A percentile compares a stretch with the other conserved stretches of the same genome.
These are phyloP conservation scores for Boletus edulis DNA, from an alignment of 768 basidiomycete species.

Conservation along the genomic window DNA sequence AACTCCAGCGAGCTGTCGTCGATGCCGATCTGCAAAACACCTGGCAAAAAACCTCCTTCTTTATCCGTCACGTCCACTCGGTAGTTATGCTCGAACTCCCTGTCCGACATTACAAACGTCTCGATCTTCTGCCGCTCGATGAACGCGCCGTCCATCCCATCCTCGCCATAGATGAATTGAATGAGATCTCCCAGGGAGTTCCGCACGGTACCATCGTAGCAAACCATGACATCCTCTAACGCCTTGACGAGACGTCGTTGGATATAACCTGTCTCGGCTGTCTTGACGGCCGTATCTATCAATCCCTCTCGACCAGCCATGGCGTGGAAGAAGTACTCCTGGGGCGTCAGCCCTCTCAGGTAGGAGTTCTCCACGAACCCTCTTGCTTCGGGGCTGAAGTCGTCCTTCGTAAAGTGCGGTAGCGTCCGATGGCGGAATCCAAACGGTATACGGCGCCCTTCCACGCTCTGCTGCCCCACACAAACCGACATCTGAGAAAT, in stretches of 20 bases:
- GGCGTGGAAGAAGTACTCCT: conserved; percentile 99
- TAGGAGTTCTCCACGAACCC: conserved; percentile 99
- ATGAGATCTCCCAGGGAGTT: conserved; percentile 96
- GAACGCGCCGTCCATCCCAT: conserved; percentile 98
- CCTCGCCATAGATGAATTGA: conserved; percentile 97
- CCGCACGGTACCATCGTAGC: conserved; percentile 96
- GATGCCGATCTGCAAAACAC: conserved; percentile 82
- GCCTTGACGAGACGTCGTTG: conserved; percentile 98
- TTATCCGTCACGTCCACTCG: conserved; percentile 93
- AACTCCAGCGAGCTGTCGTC: conserved; percentile 82
- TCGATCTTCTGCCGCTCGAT: conserved; percentile 96
- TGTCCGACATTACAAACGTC: conserved; percentile 78
- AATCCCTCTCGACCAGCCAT: conserved; percentile 99
- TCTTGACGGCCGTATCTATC: conserved; percentile 99
- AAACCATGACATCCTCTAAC: conserved; percentile 94
- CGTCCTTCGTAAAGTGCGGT: conserved; percentile 98
- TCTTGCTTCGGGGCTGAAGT: conserved; percentile 95
- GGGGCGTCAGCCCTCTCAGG: conserved; percentile 91
- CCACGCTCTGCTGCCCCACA: conserved; percentile 97
- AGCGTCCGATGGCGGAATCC: conserved; percentile 96
- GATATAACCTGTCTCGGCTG: conserved; percentile 98
- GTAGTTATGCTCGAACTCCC: conserved; percentile 86
- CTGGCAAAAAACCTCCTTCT: conserved; percentile 72
- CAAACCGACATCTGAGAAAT: conserved; percentile 99
- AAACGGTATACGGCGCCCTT: conserved; percentile 97